These are phyloP conservation scores for Puccinia horiana DNA, from an alignment of 1,284 basidiomycete genomes.

Conservation along the genomic window DNA sequence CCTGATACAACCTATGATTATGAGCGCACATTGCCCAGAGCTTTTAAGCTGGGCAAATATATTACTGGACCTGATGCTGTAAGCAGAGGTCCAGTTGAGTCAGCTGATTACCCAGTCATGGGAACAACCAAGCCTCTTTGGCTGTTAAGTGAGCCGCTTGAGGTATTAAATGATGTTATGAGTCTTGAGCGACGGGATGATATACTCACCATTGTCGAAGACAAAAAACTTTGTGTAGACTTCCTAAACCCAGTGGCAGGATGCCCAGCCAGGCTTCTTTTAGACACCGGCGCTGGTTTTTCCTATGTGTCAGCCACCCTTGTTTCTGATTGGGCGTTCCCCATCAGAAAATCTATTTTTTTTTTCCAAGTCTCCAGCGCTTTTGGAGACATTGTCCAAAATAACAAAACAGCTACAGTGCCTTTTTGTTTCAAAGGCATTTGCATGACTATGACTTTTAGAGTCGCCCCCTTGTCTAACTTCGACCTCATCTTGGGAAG, in stretches of 20 bases:
- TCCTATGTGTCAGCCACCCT: no score
- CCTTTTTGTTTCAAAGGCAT: not conserved
- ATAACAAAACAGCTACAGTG: not conserved
- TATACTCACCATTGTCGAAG: not conserved
- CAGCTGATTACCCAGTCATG: not conserved
- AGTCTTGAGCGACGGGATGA: not conserved
- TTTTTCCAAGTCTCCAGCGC: not conserved
- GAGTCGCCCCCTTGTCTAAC: not conserved
- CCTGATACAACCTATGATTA: not conserved
- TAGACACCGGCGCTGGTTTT: conserved; percentile 21
- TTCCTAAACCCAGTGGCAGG: not conserved
- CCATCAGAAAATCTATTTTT: not conserved
- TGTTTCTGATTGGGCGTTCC: not conserved
- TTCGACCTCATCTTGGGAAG: conserved; percentile 5
- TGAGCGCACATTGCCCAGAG: not conserved
- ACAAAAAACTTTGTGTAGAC: not conserved
- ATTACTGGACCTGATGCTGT: not conserved
- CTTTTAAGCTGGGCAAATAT: not conserved
- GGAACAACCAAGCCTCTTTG: not conserved
- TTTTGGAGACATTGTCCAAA: not conserved
- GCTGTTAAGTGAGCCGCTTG: not conserved
- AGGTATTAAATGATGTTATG: not conserved
- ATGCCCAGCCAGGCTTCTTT: not conserved
- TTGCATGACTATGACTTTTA: not conserved
- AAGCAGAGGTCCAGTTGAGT: not conserved